Evolutionary conservation across 2,329 filamentous ascomycete species (phyloP), one percentile per base, ranked within the genome.

Genomic region (Hypoxylon rubiginosum): DNA sequence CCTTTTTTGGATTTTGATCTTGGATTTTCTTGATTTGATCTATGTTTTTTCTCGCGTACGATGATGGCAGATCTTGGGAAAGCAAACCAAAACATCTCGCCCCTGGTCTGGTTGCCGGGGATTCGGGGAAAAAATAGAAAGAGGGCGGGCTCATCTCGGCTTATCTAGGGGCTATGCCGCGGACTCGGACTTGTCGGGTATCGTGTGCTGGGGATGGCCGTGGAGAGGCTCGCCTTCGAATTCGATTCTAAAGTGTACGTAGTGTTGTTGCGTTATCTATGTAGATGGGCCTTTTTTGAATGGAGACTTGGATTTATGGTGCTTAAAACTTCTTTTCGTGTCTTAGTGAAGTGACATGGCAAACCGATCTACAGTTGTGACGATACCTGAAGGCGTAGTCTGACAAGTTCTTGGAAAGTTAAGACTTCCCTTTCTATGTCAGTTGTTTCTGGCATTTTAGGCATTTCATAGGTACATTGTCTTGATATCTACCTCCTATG

Each of bases 241-340:
- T 55, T 55, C 52, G 36, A 43, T 55, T 55, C 52, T 55, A 30
- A 43, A 24, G 36, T 55, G 52, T 55, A 55, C 41, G 52, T 55
- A 55, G 21, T 28, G 36, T 43, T 11, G 39, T 13, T 41, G 17
- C 30, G 36, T 21, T 45, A 45, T 55, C n/a, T n/a, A n/a, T n/a
- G 52, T 55, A 55, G 52, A 55, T 43, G 24, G 39, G 24, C 41
- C 53, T 2, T 11, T 56, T 56, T 54, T n/a, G n/a, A 56, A 56
- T 48, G 39, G 53, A 48, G 43, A 56, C n/a, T n/a, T n/a, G n/a
- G n/a, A n/a, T 46, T 46, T 48, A 34, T 56, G 53, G 53, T 56
- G 53, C 41, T 46, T 55, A 13, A 11, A 19, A 80, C 81, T 57
- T 76, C 75, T 11, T 50, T 19, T n/a, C n/a, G n/a, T 21, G 48